These are phyloP conservation scores for Pestalotiopsis sp. DNA, from an alignment of 2,329 filamentous ascomycete genomes.

Conservation along the genomic window DNA sequence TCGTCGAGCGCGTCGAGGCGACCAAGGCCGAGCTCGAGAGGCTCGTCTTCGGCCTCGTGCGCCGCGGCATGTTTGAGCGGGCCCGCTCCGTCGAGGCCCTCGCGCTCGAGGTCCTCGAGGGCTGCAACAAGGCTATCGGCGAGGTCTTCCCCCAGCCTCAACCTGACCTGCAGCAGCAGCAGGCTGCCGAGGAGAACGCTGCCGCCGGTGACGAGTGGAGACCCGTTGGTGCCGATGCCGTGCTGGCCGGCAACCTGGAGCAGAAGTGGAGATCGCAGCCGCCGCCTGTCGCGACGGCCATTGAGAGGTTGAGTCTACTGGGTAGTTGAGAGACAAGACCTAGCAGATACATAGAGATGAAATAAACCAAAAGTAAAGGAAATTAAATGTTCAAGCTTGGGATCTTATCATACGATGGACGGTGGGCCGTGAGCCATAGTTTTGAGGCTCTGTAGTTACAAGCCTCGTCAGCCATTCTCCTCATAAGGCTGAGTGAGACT, in stretches of 20 bases:
- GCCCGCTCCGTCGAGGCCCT: constrained; percentile 75
- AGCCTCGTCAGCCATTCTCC: neutral
- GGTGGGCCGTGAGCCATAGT: too few species aligned
- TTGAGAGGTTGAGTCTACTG: constrained; percentile 52
- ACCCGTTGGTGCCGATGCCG: constrained; percentile 51
- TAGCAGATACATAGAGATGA: neutral
- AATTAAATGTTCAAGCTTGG: neutral
- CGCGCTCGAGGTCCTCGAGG: constrained; percentile 71
- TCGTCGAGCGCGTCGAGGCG: constrained; percentile 79
- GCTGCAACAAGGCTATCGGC: constrained; percentile 64
- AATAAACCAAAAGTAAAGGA: neutral
- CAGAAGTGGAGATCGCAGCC: constrained; percentile 45
- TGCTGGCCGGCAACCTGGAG: constrained; percentile 51
- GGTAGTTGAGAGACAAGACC: constrained; percentile 33
- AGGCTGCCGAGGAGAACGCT: constrained; percentile 17
- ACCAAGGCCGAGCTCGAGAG: constrained; percentile 71
- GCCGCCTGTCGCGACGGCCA: constrained; percentile 47
- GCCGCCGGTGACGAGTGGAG: constrained; percentile 19
- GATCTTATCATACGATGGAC: neutral
- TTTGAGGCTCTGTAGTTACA: too few species aligned
- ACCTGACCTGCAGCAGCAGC: constrained; percentile 13
- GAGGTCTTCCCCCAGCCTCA: constrained; percentile 62
- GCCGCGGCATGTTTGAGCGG: constrained; percentile 84
- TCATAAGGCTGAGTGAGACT: neutral
- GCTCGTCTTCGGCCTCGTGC: constrained; percentile 74